phyloP scores from a whole-genome alignment of 202 grass and related monocot species.

The Saccharum hybrid region DNA sequence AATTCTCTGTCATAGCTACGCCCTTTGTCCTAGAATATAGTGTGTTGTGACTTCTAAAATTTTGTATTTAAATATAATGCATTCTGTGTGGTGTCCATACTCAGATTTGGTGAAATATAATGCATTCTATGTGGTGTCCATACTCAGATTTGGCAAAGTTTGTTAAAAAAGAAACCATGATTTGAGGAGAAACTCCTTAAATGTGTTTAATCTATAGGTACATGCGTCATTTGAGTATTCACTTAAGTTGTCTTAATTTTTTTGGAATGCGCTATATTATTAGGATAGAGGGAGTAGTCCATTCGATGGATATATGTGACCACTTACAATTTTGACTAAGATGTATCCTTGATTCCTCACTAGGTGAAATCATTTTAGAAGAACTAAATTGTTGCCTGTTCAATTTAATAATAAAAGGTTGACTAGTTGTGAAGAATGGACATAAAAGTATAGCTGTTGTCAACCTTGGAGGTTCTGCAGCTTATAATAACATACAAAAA shows the following conservation, averaged over 20 bases:
- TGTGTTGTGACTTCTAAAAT: background rate
- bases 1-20: background rate
- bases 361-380: background rate
- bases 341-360: too few relatives aligned
- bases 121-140: background rate
- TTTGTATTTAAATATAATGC: background rate
- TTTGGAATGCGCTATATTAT: too few relatives aligned
- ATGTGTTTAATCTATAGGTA: background rate
- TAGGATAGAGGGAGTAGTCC: too few relatives aligned
- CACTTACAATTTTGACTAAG: too few relatives aligned
- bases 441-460: background rate
- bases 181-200: background rate
- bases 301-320: too few relatives aligned
- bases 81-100: background rate
- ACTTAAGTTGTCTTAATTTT: too few relatives aligned
- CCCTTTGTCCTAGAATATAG: background rate
- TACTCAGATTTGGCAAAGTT: background rate
- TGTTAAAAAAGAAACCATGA: background rate
- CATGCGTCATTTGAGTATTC: background rate
- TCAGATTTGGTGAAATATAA: background rate
- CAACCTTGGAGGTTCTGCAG: background rate
- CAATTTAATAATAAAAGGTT: background rate
- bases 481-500: background rate
- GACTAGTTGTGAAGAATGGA: background rate
- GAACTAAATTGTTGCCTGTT: background rate